Evolutionary conservation across 169 alveolate species (phyloP), one percentile per base, ranked within the genome.

Genomic region (Plasmodium vivax): DNA sequence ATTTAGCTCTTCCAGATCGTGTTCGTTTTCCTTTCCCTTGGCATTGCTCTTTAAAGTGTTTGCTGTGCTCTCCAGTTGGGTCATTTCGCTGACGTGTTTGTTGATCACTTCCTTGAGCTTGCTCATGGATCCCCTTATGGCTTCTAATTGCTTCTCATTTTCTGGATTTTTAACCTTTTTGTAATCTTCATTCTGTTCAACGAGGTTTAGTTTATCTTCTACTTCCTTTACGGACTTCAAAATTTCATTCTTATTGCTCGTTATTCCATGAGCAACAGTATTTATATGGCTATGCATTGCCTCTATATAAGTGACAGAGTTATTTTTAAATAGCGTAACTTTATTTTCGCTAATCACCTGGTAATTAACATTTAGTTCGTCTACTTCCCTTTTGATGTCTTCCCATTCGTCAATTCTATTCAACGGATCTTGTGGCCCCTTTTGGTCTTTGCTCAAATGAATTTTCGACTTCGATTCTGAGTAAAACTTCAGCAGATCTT

Each of bases 101-200:
- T 30, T 23, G 62, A 79, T 36, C 2, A 79, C 0, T 41, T 79
- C 62, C 30, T 79, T 79, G 34, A 79, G 41, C 8, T 30, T 38
- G 12, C 84, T 79, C 12, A 79, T 16, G 19, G 84, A 79, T 19
- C 19, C 32, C 51, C 19, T 79, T 79, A 79, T 47, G 14, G 14
- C 84, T 38, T 16, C 71, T 79, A 79, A 41, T 19, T 79, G n/a
- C n/a, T 79, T 12, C 23, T 41, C 72, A 41, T 79, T 79, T 38
- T 79, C 84, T 2, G 23, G 0, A 38, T 41, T 79, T 6, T 10
- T 79, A 38, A 79, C 68, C 54, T 79, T 12, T 43, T 79, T 79
- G 23, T 79, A 79, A 19, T 32, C 84, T 79, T 79, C 84, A 79
- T 79, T 79, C 14, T 8, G 32, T 79, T 79, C 84, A 41, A 79